Evolutionary conservation across 768 basidiomycete species (phyloP).

Genomic region (Crucibulum laeve): DNA sequence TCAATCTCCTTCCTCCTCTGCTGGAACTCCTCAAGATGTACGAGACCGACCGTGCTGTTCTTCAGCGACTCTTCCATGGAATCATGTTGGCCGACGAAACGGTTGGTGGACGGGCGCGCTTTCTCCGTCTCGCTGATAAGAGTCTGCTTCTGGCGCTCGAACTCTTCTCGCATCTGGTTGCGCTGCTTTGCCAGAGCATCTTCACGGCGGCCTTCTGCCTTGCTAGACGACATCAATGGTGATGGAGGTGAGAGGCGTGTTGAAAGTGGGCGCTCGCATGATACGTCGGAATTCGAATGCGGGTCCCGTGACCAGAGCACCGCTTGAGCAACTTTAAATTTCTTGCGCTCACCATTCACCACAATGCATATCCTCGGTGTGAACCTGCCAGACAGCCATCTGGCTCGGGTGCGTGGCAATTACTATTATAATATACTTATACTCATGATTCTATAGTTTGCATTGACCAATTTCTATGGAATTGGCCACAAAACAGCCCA

Average conservation of each 20-base stretch:
- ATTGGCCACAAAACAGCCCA: conserved; percentile 72
- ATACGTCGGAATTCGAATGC: conserved; percentile 25
- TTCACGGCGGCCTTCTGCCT: conserved; percentile 81
- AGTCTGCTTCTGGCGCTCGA: conserved; percentile 73
- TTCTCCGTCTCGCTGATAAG: conserved; percentile 91
- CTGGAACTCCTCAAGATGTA: conserved; percentile 89
- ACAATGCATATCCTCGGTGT: conserved; percentile 91
- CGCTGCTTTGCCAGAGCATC: conserved; percentile 85
- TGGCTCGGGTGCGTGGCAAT: conserved; percentile 58
- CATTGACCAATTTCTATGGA: conserved; percentile 89
- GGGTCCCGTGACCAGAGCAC: conserved; percentile 6
- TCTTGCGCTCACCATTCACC: conserved; percentile 8
- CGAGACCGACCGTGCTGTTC: conserved; percentile 87
- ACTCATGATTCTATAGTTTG: conserved; percentile 51
- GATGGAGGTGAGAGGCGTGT: conserved; percentile 9
- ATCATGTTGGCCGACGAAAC: conserved; percentile 93
- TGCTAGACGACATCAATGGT: conserved; percentile 65
- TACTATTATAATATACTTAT: not conserved
- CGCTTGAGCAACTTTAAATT: conserved; percentile 1
- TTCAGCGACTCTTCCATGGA: conserved; percentile 93
- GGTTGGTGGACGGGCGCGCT: conserved; percentile 78
- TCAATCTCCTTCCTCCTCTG: conserved; percentile 84
- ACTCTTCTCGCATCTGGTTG: conserved; percentile 74
- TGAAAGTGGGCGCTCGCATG: not conserved
- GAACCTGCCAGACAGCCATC: conserved; percentile 70